A percentile compares a stretch with the other conserved stretches of the same genome.
Evolutionary conservation across 2,329 filamentous ascomycete genomes (phyloP).

Genomic region (Monosporascus cannonballus): DNA sequence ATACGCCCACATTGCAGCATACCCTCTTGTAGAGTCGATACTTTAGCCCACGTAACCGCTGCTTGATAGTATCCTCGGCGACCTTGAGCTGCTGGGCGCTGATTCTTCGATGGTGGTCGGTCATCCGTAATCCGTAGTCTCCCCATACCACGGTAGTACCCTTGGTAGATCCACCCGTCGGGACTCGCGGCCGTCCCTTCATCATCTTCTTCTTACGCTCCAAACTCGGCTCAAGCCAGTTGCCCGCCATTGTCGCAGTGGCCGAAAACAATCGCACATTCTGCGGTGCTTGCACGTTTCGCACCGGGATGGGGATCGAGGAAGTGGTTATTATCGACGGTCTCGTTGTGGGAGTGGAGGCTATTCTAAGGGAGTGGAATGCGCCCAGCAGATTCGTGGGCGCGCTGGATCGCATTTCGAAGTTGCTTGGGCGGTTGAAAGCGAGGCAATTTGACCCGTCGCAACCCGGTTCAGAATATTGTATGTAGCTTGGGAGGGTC

Average conservation of each 20-base stretch:
- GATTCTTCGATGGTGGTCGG: constrained; percentile 86
- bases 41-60: constrained; percentile 79
- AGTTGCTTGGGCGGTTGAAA: constrained; percentile 14
- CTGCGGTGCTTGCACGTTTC: constrained; percentile 29
- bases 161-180: constrained; percentile 83
- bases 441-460: not conserved
- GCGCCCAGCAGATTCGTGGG: constrained; percentile 42
- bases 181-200: constrained; percentile 81
- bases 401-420: constrained; percentile 40
- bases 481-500: too few species aligned
- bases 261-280: constrained; percentile 66
- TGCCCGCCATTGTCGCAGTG: constrained; percentile 51
- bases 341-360: constrained; percentile 31
- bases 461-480: too few species aligned
- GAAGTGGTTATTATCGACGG: constrained; percentile 24
- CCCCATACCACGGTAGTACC: constrained; percentile 96
- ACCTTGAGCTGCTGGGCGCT: constrained; percentile 80
- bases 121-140: constrained; percentile 90
- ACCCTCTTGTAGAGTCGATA: constrained; percentile 91
- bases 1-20: constrained; percentile 89
- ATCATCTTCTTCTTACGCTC: constrained; percentile 80
- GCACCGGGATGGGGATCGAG: constrained; percentile 23
- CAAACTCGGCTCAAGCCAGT: constrained; percentile 77
- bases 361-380: constrained; percentile 44
- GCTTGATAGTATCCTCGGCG: constrained; percentile 90